Percentiles rank a stretch among this genome's conserved stretches.
phyloP scores from a whole-genome alignment of 805 yeast genomes.

The Starmerella gropengiesseri region DNA sequence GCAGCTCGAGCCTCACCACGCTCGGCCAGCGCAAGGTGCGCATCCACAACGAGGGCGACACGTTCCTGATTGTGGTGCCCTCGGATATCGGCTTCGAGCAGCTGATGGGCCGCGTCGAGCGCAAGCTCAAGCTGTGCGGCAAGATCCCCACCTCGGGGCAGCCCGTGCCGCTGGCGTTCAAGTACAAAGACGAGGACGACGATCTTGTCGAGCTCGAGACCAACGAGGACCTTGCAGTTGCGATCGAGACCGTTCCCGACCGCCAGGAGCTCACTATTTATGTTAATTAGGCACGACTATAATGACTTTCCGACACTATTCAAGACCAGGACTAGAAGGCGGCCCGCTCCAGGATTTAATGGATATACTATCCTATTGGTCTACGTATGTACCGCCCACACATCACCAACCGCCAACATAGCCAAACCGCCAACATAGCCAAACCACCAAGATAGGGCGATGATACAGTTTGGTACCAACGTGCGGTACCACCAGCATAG shows the following conservation, averaged over 20 bases:
- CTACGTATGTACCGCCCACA: no score
- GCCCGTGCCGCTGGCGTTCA: constrained; percentile 42
- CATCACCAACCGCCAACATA: no score
- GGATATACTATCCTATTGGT: no score
- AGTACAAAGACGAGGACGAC: constrained; percentile 90
- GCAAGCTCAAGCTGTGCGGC: constrained; percentile 46
- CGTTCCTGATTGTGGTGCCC: constrained; percentile 58
- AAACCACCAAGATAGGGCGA: no score
- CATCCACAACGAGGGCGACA: constrained; percentile 29
- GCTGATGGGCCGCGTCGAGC: constrained; percentile 47
- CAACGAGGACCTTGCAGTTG: constrained; percentile 81
- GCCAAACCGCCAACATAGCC: no score
- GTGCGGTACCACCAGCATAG: neutral
- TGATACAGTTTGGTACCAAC: neutral
- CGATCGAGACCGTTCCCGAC: constrained; percentile 38
- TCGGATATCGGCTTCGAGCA: constrained; percentile 40
- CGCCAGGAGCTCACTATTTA: constrained; percentile 17
- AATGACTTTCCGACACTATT: neutral
- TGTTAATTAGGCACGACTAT: constrained; percentile 10
- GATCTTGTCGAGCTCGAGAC: constrained; percentile 78
- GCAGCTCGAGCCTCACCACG: constrained; percentile 11
- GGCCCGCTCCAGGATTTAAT: no score
- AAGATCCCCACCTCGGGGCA: constrained; percentile 26
- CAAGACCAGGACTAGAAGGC: no score
- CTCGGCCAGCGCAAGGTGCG: constrained; percentile 28